phyloP scores from a whole-genome alignment of 805 yeast genomes.

The Lipomyces japonicus region DNA sequence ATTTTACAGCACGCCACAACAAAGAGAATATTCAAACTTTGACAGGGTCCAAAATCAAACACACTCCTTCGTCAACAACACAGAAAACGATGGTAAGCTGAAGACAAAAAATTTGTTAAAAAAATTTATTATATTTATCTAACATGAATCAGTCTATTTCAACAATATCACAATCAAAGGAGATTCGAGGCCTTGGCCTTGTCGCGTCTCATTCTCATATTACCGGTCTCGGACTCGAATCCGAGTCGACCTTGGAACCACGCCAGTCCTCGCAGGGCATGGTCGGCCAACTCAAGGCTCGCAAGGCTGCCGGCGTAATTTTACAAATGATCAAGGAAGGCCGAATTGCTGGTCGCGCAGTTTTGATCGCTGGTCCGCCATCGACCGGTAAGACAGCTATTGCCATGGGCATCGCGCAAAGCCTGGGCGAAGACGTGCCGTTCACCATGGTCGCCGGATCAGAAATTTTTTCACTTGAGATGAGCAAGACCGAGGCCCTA shows the following conservation, averaged over 20 bases:
- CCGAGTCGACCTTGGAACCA: conserved; percentile 64
- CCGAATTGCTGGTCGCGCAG: conserved; percentile 94
- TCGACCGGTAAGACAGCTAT: conserved; percentile 98
- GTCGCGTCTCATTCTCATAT: conserved; percentile 97
- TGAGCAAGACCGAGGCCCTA: conserved; percentile 90
- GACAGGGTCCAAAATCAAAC: too few species aligned
- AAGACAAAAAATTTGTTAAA: too few species aligned
- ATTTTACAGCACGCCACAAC: too few species aligned
- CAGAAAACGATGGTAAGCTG: too few species aligned
- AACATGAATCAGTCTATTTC: too few species aligned
- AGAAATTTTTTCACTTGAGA: conserved; percentile 92
- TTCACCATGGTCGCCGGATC: conserved; percentile 96
- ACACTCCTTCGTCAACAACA: too few species aligned
- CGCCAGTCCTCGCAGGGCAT: conserved; percentile 83
- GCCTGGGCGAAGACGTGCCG: conserved; percentile 94
- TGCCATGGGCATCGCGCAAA: conserved; percentile 93
- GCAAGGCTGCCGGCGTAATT: conserved; percentile 85
- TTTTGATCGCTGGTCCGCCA: conserved; percentile 93
- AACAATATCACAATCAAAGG: conserved; percentile 45
- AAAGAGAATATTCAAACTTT: too few species aligned
- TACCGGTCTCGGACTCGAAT: conserved; percentile 85
- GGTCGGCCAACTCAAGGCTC: conserved; percentile 69
- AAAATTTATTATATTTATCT: too few species aligned
- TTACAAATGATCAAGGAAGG: conserved; percentile 90
- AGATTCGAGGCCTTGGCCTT: conserved; percentile 62